These are phyloP conservation scores for Verticillium nubilum DNA, from an alignment of 2,329 filamentous ascomycete genomes.

Conservation along the genomic window DNA sequence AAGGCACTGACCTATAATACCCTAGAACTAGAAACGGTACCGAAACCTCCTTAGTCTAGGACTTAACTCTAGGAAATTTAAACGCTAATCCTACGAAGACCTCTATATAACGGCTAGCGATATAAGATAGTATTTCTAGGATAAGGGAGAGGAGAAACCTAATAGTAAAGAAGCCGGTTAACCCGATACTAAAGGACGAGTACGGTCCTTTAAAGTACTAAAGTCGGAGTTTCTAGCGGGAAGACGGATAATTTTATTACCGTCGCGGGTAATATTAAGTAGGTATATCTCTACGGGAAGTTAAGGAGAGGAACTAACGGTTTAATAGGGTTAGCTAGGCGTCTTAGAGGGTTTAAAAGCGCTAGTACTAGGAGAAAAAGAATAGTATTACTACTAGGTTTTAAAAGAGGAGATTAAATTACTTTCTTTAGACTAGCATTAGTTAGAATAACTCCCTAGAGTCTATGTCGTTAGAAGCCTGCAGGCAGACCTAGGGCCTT, in stretches of 20 bases:
- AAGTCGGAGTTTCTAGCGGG: not conserved
- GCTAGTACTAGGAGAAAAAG: not conserved
- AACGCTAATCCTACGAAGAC: not conserved
- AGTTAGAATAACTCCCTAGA: not conserved
- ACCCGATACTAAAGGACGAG: not conserved
- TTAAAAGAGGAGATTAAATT: not conserved
- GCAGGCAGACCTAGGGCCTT: not conserved
- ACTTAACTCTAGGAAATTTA: no score
- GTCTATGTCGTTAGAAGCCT: not conserved
- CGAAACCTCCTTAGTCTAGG: no score
- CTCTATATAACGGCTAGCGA: not conserved
- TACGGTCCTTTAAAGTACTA: not conserved
- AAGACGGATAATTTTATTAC: not conserved
- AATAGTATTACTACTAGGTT: not conserved
- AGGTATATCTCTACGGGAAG: not conserved
- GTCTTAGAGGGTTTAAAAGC: not conserved
- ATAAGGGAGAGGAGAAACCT: no score
- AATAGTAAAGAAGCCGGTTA: not conserved
- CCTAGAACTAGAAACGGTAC: no score
- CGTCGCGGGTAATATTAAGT: not conserved
- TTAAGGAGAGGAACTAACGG: not conserved
- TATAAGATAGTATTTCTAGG: not conserved
- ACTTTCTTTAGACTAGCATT: not conserved
- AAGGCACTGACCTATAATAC: no score
- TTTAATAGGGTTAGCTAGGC: not conserved